Evolutionary conservation across 2,329 filamentous ascomycete genomes (phyloP).

Genomic region (Cordyceps militaris): DNA sequence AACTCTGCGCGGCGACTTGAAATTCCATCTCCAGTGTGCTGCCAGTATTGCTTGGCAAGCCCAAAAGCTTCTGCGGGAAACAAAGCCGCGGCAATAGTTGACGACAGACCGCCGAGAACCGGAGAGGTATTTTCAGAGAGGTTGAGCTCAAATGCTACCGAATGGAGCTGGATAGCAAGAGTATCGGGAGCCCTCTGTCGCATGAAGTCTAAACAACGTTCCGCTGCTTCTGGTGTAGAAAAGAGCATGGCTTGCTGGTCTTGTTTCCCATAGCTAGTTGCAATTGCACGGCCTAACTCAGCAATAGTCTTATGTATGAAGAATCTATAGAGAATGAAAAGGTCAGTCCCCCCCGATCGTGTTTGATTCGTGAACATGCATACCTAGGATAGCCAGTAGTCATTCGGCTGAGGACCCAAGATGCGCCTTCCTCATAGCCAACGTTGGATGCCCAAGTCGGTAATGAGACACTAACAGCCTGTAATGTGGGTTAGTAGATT

Average conservation of each 20-base stretch:
- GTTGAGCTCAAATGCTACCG: slow-evolving; percentile 59
- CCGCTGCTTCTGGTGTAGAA: slow-evolving; percentile 62
- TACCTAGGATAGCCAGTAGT: slow-evolving; percentile 84
- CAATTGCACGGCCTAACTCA: slow-evolving; percentile 62
- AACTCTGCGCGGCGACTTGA: slow-evolving; percentile 90
- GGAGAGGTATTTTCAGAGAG: slow-evolving; percentile 42
- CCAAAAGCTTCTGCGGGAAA: slow-evolving; percentile 60
- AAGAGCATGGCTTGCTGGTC: slow-evolving; percentile 74
- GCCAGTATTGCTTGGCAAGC: slow-evolving; percentile 91
- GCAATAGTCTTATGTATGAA: slow-evolving; percentile 83
- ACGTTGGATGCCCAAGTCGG: slow-evolving; percentile 90
- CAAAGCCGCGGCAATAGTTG: slow-evolving; percentile 62
- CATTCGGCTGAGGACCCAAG: slow-evolving; percentile 81
- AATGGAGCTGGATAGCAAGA: slow-evolving; percentile 39
- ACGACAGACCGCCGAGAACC: slow-evolving; percentile 47
- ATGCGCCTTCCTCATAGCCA: slow-evolving; percentile 86
- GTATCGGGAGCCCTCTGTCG: slow-evolving; percentile 48
- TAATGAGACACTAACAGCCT: slow-evolving; percentile 94
- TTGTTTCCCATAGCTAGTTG: slow-evolving; percentile 53
- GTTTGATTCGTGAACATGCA: slow-evolving; percentile 14
- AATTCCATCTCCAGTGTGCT: slow-evolving; percentile 87
- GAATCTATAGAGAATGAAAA: slow-evolving; percentile 55
- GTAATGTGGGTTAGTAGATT: background rate
- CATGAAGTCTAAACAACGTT: slow-evolving; percentile 69
- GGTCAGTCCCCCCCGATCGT: slow-evolving; percentile 6